phyloP scores from a whole-genome alignment of 345 rosid genomes.

The Pseudoturritis turrita region DNA sequence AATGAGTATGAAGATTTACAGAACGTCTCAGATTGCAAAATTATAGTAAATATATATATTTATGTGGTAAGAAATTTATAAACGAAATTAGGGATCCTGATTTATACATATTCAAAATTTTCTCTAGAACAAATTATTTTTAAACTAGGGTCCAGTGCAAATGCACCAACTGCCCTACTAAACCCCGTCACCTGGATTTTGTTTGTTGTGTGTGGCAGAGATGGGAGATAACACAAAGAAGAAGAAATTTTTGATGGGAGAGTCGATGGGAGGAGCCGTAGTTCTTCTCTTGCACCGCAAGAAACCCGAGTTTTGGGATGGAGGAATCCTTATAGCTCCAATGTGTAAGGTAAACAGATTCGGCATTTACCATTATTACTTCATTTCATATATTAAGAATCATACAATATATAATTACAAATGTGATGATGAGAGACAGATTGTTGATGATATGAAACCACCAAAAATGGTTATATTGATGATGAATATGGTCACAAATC shows the following conservation, averaged over 20 bases:
- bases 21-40: neutral
- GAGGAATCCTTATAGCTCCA: conserved; percentile 77
- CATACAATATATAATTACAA: neutral
- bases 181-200: neutral
- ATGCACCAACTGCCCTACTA: neutral
- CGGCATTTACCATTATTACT: neutral
- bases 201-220: conserved; percentile 32
- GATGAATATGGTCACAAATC: conserved; percentile 34
- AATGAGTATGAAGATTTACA: neutral
- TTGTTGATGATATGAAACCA: conserved; percentile 64
- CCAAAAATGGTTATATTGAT: conserved; percentile 34
- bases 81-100: neutral
- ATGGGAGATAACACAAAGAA: conserved; percentile 52
- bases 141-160: neutral
- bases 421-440: conserved; percentile 36
- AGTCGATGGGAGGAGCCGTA: conserved; percentile 94
- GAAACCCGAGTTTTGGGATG: conserved; percentile 70
- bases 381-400: neutral
- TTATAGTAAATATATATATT: neutral
- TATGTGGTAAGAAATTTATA: neutral
- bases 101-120: neutral
- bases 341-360: conserved; percentile 69
- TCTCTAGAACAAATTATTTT: neutral
- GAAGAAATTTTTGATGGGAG: conserved; percentile 71
- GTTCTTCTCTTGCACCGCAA: conserved; percentile 59